Evolutionary conservation across 2,329 filamentous ascomycete genomes (phyloP), one percentile per base, ranked within the genome.

Genomic region (Pseudocercospora vitis): DNA sequence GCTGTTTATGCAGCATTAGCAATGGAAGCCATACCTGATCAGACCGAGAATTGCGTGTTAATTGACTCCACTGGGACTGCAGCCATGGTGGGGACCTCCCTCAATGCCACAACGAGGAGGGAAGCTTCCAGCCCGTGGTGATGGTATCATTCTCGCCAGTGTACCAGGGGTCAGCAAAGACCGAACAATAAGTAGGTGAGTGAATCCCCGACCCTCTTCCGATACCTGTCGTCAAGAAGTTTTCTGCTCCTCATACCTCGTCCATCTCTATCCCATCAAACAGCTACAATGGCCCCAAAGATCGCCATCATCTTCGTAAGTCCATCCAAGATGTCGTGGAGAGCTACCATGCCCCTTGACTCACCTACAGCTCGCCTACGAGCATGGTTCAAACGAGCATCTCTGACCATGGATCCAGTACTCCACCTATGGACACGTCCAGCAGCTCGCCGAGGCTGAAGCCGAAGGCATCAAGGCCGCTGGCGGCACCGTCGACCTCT

Each of bases 281-380:
- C 47, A 46, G 47, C 55, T 59, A 81, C 67, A 68, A 95, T 95
- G 90, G 89, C 88, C 77, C 88, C 89, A 74, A 95, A 89, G 80
- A 83, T 96, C 71, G 91, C 91, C 66, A 94, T 96, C 76, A 84
- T 96, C 73, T 95, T 84, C 74, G 88, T 91, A 80, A 65, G 87
- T 82, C 42, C 48, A n/a, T n/a, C n/a, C n/a, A n/a, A n/a, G n/a
- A n/a, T n/a, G n/a, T n/a, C n/a, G n/a, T n/a, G n/a, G n/a, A n/a
- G n/a, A n/a, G n/a, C n/a, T n/a, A n/a, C 5, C 14, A 37, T 37
- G 12, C 40, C 14, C n/a, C 7, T n/a, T n/a, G n/a, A n/a, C n/a
- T n/a, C n/a, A n/a, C n/a, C n/a, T n/a, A n/a, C n/a, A n/a, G n/a
- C n/a, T n/a, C 26, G 6, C 26, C 11, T 11, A 29, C 26, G 6